phyloP scores from a whole-genome alignment of 2,329 filamentous ascomycete genomes.

The Alternaria incomplexa region DNA sequence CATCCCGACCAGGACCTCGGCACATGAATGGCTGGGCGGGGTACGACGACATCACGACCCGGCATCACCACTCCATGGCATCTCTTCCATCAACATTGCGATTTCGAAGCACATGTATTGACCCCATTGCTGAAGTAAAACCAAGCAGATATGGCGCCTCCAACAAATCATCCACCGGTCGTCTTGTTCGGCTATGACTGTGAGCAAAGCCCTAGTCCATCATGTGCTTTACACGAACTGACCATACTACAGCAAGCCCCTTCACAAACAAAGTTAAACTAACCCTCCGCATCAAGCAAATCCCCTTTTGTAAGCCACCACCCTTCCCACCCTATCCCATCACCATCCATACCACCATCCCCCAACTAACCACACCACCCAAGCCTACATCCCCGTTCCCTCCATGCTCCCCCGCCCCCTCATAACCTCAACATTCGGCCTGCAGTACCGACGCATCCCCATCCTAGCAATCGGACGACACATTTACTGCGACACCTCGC shows the following conservation, averaged over 20 bases:
- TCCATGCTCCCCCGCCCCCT: slow-evolving; percentile 50
- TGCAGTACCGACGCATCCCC: slow-evolving; percentile 50
- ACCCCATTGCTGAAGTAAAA: accelerated
- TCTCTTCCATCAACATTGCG: background rate
- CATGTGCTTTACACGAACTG: background rate
- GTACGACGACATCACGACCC: background rate
- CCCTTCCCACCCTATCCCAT: too few species aligned
- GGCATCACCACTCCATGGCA: background rate
- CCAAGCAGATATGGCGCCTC: slow-evolving; percentile 1
- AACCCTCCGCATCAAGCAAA: slow-evolving; percentile 45
- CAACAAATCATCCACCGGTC: slow-evolving; percentile 13
- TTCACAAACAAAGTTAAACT: slow-evolving; percentile 49
- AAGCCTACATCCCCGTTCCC: slow-evolving; percentile 47
- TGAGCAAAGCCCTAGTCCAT: background rate
- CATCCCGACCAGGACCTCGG: background rate
- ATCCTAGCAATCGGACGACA: slow-evolving; percentile 41
- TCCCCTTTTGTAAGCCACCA: slow-evolving; percentile 40
- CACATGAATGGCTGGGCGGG: slow-evolving; percentile 3
- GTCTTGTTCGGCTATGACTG: slow-evolving; percentile 38
- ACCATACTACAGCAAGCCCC: slow-evolving; percentile 28
- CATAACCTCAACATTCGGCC: slow-evolving; percentile 43
- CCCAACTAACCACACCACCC: background rate
- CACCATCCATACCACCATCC: background rate
- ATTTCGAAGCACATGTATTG: background rate
- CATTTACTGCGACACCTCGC: slow-evolving; percentile 43